Percentiles rank a stretch among this genome's conserved stretches.
phyloP scores from a whole-genome alignment of 2,329 filamentous ascomycete species.

The Fusarium albidum region DNA sequence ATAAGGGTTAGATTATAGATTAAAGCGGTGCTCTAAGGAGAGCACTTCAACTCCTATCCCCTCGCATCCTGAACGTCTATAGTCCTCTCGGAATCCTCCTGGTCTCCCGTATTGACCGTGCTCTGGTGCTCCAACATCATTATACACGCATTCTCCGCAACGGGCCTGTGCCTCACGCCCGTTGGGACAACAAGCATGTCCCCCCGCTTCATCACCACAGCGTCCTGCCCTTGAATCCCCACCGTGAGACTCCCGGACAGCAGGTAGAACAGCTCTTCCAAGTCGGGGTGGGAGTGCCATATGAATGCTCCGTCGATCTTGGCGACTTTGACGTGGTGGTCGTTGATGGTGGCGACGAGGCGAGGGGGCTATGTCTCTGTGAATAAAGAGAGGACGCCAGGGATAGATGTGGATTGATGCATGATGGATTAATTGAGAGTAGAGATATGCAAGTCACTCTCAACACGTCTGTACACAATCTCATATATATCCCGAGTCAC shows the following conservation, averaged over 20 bases:
- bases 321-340: conserved; percentile 51
- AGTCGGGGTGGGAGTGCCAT: conserved; percentile 51
- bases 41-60: too few species aligned
- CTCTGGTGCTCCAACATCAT: conserved; percentile 49
- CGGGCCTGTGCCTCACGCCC: conserved; percentile 48
- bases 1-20: too few species aligned
- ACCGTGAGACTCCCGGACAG: conserved; percentile 46
- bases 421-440: conserved; percentile 2
- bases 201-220: conserved; percentile 41
- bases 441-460: too few species aligned
- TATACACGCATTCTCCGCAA: conserved; percentile 46
- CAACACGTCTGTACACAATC: too few species aligned
- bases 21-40: too few species aligned
- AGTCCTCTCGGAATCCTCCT: conserved; percentile 35
- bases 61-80: conserved; percentile 30
- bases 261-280: conserved; percentile 52
- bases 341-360: conserved; percentile 45
- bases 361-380: conserved; percentile 43
- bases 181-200: conserved; percentile 48
- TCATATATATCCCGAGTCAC: not conserved
- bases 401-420: conserved; percentile 35
- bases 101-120: conserved; percentile 43
- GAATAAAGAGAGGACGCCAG: conserved; percentile 39
- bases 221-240: conserved; percentile 43
- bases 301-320: conserved; percentile 51